Evolutionary conservation across 176 grass and related monocot genomes (phyloP), one percentile per base, ranked within the genome.

Genomic region (Juncus effusus): DNA sequence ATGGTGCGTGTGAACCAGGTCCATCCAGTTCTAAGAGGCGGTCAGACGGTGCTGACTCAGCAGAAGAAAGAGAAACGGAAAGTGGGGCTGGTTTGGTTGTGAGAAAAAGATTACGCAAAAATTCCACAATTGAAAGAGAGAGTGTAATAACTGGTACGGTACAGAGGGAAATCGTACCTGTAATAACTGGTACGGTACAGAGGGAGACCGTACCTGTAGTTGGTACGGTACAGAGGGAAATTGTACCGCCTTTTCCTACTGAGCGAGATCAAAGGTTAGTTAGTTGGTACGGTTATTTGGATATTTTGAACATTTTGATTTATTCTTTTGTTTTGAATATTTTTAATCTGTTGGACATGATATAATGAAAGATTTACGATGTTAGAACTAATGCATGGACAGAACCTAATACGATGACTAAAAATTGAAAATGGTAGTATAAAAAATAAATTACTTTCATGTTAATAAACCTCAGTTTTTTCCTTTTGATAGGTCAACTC

Each of bases 21-120:
- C 66, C 66, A 10, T 56, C 66, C 38, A 70, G 66, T 70, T 70
- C 66, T 55, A 70, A 53, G 36, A 70, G 51, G 47, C 51, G 66
- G 51, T 9, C 51, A 56, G 66, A 40, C n/a, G 36, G 56, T 56
- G 66, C 53, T 56, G 66, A 70, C 7, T 40, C 56, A 53, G 66
- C 51, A 9, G 65, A 70, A 40, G n/a, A 14, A 11, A 52, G 2
- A 3, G 51, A 69, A 37, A 4, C 36, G 6, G 66, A 70, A 28
- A 28, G 19, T 28, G 19, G 19, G 50, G 54, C 65, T 15, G 65
- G 54, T 69, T 54, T 51, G 7, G 51, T 38, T 56, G 51, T 70
- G 16, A 35, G 53, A 42, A 70, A 70, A 45, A 49, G 66, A 45
- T 13, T 53, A n/a, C 66, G 66, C 51, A 55, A 53, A 56, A 70